These are phyloP conservation scores for Globisporangium nunn DNA, from an alignment of 352 stramenopile species.

Conservation along the genomic window DNA sequence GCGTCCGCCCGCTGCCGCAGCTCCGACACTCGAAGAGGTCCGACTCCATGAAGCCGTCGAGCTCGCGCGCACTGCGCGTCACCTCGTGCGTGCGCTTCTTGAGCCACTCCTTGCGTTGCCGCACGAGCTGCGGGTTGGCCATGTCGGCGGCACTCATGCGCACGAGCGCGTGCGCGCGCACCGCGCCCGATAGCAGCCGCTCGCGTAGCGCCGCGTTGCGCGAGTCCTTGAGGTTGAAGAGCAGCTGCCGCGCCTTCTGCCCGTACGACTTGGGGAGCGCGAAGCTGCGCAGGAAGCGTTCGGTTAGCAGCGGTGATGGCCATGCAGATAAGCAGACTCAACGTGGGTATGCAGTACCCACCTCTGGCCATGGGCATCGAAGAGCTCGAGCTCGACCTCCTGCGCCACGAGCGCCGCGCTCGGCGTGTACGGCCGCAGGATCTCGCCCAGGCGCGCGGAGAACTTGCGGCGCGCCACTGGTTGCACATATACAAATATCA, in stretches of 20 bases:
- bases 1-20: slow-evolving; percentile 63
- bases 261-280: slow-evolving; percentile 72
- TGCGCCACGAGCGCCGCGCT: slow-evolving; percentile 38
- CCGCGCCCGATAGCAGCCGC: slow-evolving; percentile 54
- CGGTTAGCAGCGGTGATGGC: no score
- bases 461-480: slow-evolving; percentile 62
- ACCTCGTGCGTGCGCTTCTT: slow-evolving; percentile 81
- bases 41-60: slow-evolving; percentile 66
- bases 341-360: neutral
- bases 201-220: slow-evolving; percentile 61
- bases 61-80: slow-evolving; percentile 58
- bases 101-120: slow-evolving; percentile 79
- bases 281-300: slow-evolving; percentile 22
- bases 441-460: slow-evolving; percentile 37
- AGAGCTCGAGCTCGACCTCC: slow-evolving; percentile 55
- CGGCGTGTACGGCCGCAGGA: slow-evolving; percentile 40
- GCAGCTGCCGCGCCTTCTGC: slow-evolving; percentile 68
- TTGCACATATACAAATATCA: neutral
- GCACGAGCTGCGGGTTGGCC: slow-evolving; percentile 81
- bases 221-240: slow-evolving; percentile 80
- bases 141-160: slow-evolving; percentile 76
- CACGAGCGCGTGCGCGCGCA: slow-evolving; percentile 46
- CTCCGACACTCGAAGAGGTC: slow-evolving; percentile 79
- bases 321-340: no score
- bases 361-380: slow-evolving; percentile 45